Conservation (phyloP, 2,329 filamentous ascomycete genomes). For the Aspergillus fumigatiaffinis region DNA sequence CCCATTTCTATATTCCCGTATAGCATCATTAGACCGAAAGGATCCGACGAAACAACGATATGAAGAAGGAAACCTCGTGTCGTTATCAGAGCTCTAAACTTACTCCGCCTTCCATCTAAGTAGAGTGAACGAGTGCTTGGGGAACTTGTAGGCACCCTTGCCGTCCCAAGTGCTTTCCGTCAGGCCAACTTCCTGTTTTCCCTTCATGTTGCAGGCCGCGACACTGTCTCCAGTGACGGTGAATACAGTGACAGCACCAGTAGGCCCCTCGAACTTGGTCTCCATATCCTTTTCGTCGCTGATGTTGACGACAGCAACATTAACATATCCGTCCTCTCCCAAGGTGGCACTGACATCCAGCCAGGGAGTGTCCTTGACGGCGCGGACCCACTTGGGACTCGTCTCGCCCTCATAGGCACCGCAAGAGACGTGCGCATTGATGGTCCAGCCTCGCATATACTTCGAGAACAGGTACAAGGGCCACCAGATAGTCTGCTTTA, state of each 20-base stretch:
- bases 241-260: conserved; percentile 55
- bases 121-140: conserved; percentile 67
- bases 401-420: conserved; percentile 60
- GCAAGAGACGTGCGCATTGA: conserved; percentile 62
- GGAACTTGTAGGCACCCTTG: conserved; percentile 60
- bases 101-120: conserved; percentile 51
- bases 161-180: conserved; percentile 62
- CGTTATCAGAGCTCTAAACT: neutral
- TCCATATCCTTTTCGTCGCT: conserved; percentile 58
- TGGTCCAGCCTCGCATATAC: conserved; percentile 69
- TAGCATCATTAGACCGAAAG: neutral
- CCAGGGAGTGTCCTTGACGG: conserved; percentile 63
- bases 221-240: conserved; percentile 58
- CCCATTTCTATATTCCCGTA: neutral
- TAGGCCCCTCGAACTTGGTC: conserved; percentile 56
- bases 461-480: conserved; percentile 64
- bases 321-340: conserved; percentile 56
- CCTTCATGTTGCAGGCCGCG: conserved; percentile 59
- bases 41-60: neutral
- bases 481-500: conserved; percentile 74
- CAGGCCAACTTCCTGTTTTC: conserved; percentile 59
- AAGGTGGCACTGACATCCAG: conserved; percentile 40
- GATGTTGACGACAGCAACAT: conserved; percentile 70
- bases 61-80: neutral
- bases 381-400: conserved; percentile 34